Percentiles rank a stretch among this genome's conserved stretches.
phyloP scores from a whole-genome alignment of 75 land plant genomes.

The Picea sitchensis region DNA sequence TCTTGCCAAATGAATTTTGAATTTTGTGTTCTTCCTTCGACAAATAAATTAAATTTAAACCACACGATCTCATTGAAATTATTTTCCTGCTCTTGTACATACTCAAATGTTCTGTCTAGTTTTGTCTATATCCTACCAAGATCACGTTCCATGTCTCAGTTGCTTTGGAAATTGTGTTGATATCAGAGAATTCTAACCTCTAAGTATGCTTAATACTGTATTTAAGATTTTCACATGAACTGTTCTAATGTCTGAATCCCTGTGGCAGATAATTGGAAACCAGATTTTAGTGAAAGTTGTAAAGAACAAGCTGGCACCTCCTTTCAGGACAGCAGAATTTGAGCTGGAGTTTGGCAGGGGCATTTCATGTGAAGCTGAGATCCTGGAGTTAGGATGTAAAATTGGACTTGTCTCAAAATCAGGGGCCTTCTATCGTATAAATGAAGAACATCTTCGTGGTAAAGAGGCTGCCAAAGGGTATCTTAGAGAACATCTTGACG shows the following conservation, averaged over 20 bases:
- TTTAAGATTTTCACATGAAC: no score
- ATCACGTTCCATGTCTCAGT: no score
- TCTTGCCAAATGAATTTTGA: no score
- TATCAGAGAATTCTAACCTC: no score
- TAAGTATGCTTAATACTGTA: no score
- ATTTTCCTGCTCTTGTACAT: no score
- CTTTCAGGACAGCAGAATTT: slow-evolving; percentile 70
- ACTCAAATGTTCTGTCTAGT: no score
- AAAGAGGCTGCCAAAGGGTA: slow-evolving; percentile 47
- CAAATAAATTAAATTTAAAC: no score
- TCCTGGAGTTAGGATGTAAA: slow-evolving; percentile 67
- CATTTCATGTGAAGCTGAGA: slow-evolving; percentile 69
- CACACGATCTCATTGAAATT: no score
- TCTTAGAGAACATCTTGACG: slow-evolving; percentile 30
- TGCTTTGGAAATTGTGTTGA: no score
- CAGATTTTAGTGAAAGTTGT: slow-evolving; percentile 64
- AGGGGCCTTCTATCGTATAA: slow-evolving; percentile 22
- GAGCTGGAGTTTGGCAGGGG: slow-evolving; percentile 95
- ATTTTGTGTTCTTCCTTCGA: no score
- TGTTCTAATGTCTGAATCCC: background rate
- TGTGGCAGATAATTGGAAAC: slow-evolving; percentile 59
- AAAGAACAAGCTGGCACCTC: slow-evolving; percentile 90
- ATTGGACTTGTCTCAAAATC: slow-evolving; percentile 52
- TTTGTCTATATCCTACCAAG: no score
- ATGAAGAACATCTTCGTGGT: slow-evolving; percentile 42